These are phyloP conservation scores for Mrakiaceae sp. DNA, from an alignment of 1,284 basidiomycete species.

Conservation along the genomic window DNA sequence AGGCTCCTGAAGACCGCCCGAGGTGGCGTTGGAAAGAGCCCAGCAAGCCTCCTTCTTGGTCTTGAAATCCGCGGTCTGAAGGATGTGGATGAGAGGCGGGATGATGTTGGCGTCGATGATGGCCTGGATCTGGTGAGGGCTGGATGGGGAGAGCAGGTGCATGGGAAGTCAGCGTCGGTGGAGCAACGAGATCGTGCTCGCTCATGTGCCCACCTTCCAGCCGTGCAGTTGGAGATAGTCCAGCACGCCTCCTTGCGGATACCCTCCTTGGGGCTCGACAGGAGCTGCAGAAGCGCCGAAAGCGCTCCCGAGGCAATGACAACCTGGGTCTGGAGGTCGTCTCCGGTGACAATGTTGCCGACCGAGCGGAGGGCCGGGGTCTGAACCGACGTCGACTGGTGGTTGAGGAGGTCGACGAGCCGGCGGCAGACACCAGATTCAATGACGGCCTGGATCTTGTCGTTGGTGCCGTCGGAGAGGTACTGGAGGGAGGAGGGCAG, in stretches of 20 bases:
- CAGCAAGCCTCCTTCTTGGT: conserved; percentile 99
- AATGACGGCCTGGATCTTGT: conserved; percentile 99
- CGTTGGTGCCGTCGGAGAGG: conserved; percentile 96
- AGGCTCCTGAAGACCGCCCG: conserved; percentile 93
- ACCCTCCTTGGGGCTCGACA: conserved; percentile 93
- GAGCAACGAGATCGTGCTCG: too few relatives aligned
- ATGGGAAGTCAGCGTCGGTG: not conserved
- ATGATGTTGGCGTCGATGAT: conserved; percentile 62
- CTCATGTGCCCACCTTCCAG: conserved; percentile 51
- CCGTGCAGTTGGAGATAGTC: conserved; percentile 99
- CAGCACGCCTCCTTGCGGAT: conserved; percentile 89
- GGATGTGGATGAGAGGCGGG: conserved; percentile 95
- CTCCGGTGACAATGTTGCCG: conserved; percentile 97
- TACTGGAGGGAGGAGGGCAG: conserved; percentile 39
- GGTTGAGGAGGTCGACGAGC: conserved; percentile 92
- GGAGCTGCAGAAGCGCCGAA: conserved; percentile 76
- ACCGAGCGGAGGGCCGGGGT: conserved; percentile 95
- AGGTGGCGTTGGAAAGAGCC: conserved; percentile 99
- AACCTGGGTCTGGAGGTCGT: conserved; percentile 97
- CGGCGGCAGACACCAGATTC: conserved; percentile 96
- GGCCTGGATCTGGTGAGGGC: conserved; percentile 36
- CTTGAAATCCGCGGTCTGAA: conserved; percentile 97
- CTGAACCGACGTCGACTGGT: conserved; percentile 94
- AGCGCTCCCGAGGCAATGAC: conserved; percentile 94
- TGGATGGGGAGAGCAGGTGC: conserved; percentile 19